These are phyloP conservation scores for Penicillium macrosclerotiorum DNA, from an alignment of 495 filamentous ascomycete genomes.

Conservation along the genomic window DNA sequence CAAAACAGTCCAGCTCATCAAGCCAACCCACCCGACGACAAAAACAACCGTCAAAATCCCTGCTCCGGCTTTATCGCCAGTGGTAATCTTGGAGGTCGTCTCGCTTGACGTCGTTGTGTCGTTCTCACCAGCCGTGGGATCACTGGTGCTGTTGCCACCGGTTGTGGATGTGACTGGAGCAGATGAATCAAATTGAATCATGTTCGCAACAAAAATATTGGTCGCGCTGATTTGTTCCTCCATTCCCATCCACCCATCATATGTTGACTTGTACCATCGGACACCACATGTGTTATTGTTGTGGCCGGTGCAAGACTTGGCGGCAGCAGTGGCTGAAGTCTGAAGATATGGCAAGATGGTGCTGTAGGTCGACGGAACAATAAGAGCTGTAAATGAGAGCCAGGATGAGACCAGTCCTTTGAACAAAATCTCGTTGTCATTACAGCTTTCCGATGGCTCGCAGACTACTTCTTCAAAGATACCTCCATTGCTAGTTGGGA, in stretches of 20 bases:
- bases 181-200: conserved; percentile 25
- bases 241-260: conserved; percentile 65
- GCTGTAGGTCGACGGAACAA: conserved; percentile 59
- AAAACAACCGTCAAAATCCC: conserved; percentile 64
- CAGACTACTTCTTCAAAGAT: conserved; percentile 64
- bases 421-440: conserved; percentile 77
- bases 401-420: conserved; percentile 77
- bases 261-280: conserved; percentile 62
- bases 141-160: conserved; percentile 32
- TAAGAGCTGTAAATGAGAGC: conserved; percentile 70
- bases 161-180: conserved; percentile 27
- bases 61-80: conserved; percentile 59
- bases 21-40: conserved; percentile 32
- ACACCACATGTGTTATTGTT: conserved; percentile 68
- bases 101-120: conserved; percentile 11
- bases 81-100: conserved; percentile 46
- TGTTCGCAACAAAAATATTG: conserved; percentile 48
- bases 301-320: conserved; percentile 62
- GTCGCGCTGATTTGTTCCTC: conserved; percentile 53
- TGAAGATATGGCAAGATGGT: conserved; percentile 63
- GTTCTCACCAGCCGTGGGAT: conserved; percentile 36
- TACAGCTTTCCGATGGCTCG: conserved; percentile 58
- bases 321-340: conserved; percentile 67
- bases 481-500: conserved; percentile 51
- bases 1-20: conserved; percentile 27